Percentiles rank a stretch among this genome's conserved stretches.
Conservation (phyloP, 805 yeast species). For the Candida hungchunana region DNA sequence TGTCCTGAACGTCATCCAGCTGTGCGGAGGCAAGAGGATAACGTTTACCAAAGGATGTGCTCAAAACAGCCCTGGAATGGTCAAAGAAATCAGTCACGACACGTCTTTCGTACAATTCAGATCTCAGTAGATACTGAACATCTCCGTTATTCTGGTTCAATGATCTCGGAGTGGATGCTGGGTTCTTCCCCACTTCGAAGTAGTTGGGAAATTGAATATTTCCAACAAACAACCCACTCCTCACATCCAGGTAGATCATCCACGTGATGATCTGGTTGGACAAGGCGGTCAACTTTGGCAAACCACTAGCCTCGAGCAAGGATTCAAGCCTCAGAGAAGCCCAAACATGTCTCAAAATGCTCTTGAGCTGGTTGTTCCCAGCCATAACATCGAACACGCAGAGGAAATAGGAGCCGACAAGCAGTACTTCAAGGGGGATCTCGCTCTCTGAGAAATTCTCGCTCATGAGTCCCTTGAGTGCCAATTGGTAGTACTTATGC, state of each 20-base stretch:
- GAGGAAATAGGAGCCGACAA: constrained; percentile 7
- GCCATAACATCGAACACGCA: constrained; percentile 9
- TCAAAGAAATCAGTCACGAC: constrained; percentile 6
- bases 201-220: constrained; percentile 11
- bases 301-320: not conserved
- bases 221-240: constrained; percentile 7
- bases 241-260: constrained; percentile 8
- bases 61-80: constrained; percentile 1
- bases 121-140: constrained; percentile 6
- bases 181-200: not conserved
- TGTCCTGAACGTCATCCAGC: constrained; percentile 3
- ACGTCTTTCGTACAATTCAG: constrained; percentile 7
- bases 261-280: constrained; percentile 7
- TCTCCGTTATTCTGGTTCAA: constrained; percentile 2
- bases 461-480: constrained; percentile 5
- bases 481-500: constrained; percentile 4
- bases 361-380: constrained; percentile 3
- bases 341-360: constrained; percentile 10
- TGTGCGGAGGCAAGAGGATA: constrained; percentile 2
- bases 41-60: constrained; percentile 3
- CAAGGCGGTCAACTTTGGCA: constrained; percentile 1
- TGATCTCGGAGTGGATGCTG: not conserved
- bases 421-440: constrained; percentile 5
- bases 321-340: constrained; percentile 6
- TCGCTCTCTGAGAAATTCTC: constrained; percentile 5